phyloP scores from a whole-genome alignment of 352 stramenopile species.

The Globisporangium viniferum region DNA sequence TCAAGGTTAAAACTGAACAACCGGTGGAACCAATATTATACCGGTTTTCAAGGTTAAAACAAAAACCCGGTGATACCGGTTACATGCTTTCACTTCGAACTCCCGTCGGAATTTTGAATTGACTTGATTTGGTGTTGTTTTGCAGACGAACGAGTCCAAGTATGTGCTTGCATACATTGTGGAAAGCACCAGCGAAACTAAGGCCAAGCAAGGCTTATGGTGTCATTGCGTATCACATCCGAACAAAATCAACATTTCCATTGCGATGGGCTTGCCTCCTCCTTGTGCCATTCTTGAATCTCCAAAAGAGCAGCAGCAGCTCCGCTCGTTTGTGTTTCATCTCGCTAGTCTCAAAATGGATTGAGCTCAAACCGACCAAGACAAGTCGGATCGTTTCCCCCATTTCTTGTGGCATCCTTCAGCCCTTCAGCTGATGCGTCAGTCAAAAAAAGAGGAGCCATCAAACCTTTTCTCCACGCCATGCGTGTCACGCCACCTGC shows the following conservation, averaged over 20 bases:
- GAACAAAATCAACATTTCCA: neutral
- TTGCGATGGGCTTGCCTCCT: neutral
- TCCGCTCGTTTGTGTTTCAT: neutral
- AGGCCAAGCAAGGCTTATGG: too few relatives aligned
- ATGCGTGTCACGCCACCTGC: slow-evolving; percentile 5
- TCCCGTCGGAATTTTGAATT: neutral
- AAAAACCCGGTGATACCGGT: too few relatives aligned
- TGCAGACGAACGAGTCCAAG: neutral
- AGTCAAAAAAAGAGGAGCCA: neutral
- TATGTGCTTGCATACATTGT: too few relatives aligned
- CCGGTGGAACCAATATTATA: too few relatives aligned
- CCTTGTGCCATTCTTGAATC: neutral
- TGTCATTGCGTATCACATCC: neutral
- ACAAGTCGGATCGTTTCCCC: neutral
- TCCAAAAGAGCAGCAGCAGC: neutral
- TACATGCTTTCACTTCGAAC: neutral
- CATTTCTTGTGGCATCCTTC: neutral
- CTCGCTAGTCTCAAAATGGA: neutral
- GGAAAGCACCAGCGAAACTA: too few relatives aligned
- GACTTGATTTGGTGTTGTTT: neutral
- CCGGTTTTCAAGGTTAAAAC: too few relatives aligned
- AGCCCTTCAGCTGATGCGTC: neutral
- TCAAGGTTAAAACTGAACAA: too few relatives aligned
- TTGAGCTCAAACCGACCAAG: neutral
- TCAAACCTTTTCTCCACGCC: slow-evolving; percentile 10